Evolutionary conservation across 2,329 filamentous ascomycete genomes (phyloP).

Genomic region (Aphanocladium album): DNA sequence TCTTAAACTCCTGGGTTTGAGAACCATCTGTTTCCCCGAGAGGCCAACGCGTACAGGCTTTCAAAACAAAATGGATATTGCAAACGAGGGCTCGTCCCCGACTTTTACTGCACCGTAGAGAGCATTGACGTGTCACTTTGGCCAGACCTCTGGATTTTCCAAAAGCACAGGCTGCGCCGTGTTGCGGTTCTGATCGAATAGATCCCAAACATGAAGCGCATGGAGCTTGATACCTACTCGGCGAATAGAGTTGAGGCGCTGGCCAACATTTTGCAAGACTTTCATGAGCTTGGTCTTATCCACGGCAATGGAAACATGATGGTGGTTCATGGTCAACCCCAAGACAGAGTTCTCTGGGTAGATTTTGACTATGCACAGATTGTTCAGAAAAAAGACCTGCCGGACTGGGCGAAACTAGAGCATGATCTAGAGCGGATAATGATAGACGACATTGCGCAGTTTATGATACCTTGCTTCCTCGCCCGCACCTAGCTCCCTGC

Average conservation of each 20-base stretch:
- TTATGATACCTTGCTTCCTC: too few relatives aligned
- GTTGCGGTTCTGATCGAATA: conserved; percentile 4
- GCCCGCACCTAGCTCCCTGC: too few relatives aligned
- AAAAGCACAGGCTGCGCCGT: not conserved
- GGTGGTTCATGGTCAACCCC: not conserved
- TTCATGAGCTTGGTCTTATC: not conserved
- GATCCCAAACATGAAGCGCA: not conserved
- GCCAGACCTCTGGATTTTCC: not conserved
- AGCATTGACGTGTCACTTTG: not conserved
- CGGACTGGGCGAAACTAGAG: too few relatives aligned
- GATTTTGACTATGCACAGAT: not conserved
- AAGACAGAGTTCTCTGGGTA: not conserved
- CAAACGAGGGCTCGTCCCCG: not conserved
- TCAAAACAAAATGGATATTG: not conserved
- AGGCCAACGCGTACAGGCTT: not conserved
- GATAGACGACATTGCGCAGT: too few relatives aligned
- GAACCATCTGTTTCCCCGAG: not conserved
- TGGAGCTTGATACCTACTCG: not conserved
- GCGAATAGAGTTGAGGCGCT: not conserved
- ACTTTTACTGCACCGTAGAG: not conserved
- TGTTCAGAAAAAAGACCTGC: too few relatives aligned
- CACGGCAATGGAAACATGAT: not conserved
- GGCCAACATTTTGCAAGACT: not conserved
- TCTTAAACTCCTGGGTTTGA: not conserved
- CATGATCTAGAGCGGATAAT: too few relatives aligned